phyloP scores from a whole-genome alignment of 1,284 basidiomycete species.

The Irpex sp. region DNA sequence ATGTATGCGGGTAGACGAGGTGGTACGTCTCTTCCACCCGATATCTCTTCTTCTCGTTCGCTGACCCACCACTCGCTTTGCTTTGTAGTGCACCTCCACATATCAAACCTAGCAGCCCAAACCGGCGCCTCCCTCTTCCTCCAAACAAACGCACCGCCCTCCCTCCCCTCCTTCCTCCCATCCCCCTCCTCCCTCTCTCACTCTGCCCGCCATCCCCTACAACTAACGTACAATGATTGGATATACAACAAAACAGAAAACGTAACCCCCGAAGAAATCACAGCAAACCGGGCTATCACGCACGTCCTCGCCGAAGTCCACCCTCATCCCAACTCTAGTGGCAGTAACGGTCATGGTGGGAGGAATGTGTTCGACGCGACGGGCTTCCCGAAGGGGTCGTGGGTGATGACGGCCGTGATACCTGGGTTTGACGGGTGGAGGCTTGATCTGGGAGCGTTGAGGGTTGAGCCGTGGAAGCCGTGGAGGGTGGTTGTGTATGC shows the following conservation, averaged over 20 bases:
- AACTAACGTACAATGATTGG: slow-evolving; percentile 36
- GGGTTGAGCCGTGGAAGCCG: slow-evolving; percentile 13
- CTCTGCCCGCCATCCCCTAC: slow-evolving; percentile 16
- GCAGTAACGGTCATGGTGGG: background rate
- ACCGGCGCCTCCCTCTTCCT: slow-evolving; percentile 90
- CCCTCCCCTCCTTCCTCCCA: slow-evolving; percentile 18
- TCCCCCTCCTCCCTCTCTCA: slow-evolving; percentile 17
- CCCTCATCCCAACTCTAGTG: no score
- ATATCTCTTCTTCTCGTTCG: no score
- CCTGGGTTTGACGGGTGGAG: slow-evolving; percentile 3
- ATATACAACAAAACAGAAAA: slow-evolving; percentile 79
- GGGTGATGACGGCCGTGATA: slow-evolving; percentile 7
- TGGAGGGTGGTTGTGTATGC: slow-evolving; percentile 38
- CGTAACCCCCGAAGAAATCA: slow-evolving; percentile 41
- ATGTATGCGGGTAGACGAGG: slow-evolving; percentile 32
- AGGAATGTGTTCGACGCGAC: slow-evolving; percentile 3
- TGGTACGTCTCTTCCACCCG: no score
- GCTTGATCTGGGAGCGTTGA: slow-evolving; percentile 4
- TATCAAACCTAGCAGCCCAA: slow-evolving; percentile 83
- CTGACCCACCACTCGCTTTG: no score
- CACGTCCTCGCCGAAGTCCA: slow-evolving; percentile 55
- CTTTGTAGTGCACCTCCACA: slow-evolving; percentile 58
- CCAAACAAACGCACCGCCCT: slow-evolving; percentile 62
- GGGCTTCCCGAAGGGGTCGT: slow-evolving; percentile 7
- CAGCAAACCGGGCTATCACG: slow-evolving; percentile 41